phyloP scores from a whole-genome alignment of 2,329 filamentous ascomycete species.

The Lecanicillium sp. region DNA sequence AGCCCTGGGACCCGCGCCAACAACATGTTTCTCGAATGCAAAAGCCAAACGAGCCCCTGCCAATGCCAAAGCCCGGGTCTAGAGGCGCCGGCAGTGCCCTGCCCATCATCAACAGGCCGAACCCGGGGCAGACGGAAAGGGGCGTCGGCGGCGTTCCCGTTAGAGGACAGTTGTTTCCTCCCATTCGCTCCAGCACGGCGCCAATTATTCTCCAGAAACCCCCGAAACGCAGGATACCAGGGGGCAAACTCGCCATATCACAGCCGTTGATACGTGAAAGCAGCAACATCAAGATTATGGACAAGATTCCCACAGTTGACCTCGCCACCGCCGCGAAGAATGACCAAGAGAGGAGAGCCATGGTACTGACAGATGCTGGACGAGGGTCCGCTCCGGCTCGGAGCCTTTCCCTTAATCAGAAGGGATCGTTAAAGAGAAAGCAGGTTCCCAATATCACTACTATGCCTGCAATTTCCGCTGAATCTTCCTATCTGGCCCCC shows the following conservation, averaged over 20 bases:
- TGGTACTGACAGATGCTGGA: background rate
- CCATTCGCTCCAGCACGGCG: slow-evolving; percentile 28
- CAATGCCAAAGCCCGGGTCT: background rate
- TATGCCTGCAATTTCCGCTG: background rate
- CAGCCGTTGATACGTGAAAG: slow-evolving; percentile 37
- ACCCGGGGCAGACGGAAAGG: slow-evolving; percentile 27
- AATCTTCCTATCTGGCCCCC: background rate
- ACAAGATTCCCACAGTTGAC: slow-evolving; percentile 44
- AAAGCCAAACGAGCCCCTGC: background rate
- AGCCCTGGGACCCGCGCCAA: background rate
- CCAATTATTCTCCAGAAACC: slow-evolving; percentile 17
- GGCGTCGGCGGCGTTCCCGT: slow-evolving; percentile 35
- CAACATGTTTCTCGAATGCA: background rate
- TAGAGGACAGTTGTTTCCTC: slow-evolving; percentile 37
- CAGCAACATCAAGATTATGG: slow-evolving; percentile 33
- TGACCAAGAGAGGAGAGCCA: slow-evolving; percentile 34
- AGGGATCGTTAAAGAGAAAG: slow-evolving; percentile 30
- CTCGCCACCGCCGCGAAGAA: slow-evolving; percentile 42
- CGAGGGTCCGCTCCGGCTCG: too few relatives aligned
- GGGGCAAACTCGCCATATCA: slow-evolving; percentile 42
- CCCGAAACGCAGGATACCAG: slow-evolving; percentile 24
- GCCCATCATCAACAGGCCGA: slow-evolving; percentile 33
- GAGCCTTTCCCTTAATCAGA: background rate
- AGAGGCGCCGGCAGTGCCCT: slow-evolving; percentile 19
- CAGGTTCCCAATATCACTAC: slow-evolving; percentile 22